These are phyloP conservation scores for Sphagnum tenellum DNA, from an alignment of 225 moss, liverwort and hornwort species.

Conservation along the genomic window DNA sequence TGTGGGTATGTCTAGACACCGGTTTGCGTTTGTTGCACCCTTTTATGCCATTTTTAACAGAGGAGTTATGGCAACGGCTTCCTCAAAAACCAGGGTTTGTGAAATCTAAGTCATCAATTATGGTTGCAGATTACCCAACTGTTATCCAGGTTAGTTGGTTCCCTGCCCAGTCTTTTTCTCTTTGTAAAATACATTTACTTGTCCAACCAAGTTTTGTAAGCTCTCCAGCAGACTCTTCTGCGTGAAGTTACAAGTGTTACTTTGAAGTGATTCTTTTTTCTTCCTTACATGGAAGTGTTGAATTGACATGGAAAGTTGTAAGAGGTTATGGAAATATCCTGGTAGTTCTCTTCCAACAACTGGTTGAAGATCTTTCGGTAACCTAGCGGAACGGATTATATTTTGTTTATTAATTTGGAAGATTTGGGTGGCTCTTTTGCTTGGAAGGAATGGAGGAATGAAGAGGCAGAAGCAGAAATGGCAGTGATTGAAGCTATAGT, in stretches of 20 bases:
- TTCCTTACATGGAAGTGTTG: too few species aligned
- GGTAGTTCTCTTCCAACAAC: too few species aligned
- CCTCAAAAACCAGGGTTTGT: conserved; percentile 36
- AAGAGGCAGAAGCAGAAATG: conserved; percentile 48
- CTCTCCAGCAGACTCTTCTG: too few species aligned
- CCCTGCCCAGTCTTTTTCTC: too few species aligned
- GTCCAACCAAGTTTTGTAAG: too few species aligned
- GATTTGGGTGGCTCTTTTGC: neutral
- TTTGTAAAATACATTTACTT: too few species aligned
- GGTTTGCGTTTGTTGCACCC: conserved; percentile 84
- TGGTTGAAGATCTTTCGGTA: too few species aligned
- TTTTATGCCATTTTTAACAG: conserved; percentile 87
- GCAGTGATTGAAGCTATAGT: conserved; percentile 45
- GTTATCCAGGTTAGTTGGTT: conserved; percentile 25
- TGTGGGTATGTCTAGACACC: conserved; percentile 82
- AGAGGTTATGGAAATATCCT: too few species aligned
- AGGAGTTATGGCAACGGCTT: conserved; percentile 95
- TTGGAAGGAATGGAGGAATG: conserved; percentile 50
- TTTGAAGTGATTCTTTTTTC: too few species aligned
- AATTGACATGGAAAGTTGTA: too few species aligned
- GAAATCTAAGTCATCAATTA: conserved; percentile 48
- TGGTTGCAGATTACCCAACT: conserved; percentile 59
- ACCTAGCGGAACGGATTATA: neutral
- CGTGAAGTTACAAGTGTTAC: too few species aligned
- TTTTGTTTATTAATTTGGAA: neutral